Evolutionary conservation across 495 filamentous ascomycete genomes (phyloP), one percentile per base, ranked within the genome.

Genomic region (Neurospora sp.): DNA sequence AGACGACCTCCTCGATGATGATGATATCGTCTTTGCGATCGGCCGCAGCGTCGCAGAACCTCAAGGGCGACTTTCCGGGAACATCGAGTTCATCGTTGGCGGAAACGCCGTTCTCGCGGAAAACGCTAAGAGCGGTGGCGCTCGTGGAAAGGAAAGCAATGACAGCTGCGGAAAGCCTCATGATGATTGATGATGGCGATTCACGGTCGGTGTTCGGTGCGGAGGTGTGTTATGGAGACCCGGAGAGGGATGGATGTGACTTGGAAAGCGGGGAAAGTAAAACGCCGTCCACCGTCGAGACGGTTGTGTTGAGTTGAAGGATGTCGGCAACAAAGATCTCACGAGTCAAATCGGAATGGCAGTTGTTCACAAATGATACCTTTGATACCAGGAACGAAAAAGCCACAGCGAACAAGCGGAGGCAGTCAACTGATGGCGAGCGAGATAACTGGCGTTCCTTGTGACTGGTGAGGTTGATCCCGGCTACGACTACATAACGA

Each of bases 1-100:
- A 77, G 77, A 97, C 87, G 31, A 98, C 93, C 40, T 89, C 86
- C 41, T 97, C 83, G 73, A 99, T 94, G 9, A 86, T 77, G 74
- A 98, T 85, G 70, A 91, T 85, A 73, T 89, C 85, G 75, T 93
- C 81, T 38, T 83, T 81, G 37, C 84, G 81, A 5, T 93, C 88
- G 53, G 53, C 53, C 27, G 53, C 53, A 31, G 85, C 77, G 37
- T 86, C 77, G 83, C 96, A 99, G 82, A 91, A 94, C 48, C 87
- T 77, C 69, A 95, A 85, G 31, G 92, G 92, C 76, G 89, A 92
- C n/a, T 92, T 84, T 78, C 92, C 92, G 20, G 92, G 92, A 2
- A 95, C 89, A 16, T 83, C 79, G 69, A 81, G 75, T 6, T 81
- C 81, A 69, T 83, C 83, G 69, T 82, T 77, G 69, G 71, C 71